Evolutionary conservation across 1,139 yeast genomes (phyloP).

Genomic region (Geotrichum europaeum): DNA sequence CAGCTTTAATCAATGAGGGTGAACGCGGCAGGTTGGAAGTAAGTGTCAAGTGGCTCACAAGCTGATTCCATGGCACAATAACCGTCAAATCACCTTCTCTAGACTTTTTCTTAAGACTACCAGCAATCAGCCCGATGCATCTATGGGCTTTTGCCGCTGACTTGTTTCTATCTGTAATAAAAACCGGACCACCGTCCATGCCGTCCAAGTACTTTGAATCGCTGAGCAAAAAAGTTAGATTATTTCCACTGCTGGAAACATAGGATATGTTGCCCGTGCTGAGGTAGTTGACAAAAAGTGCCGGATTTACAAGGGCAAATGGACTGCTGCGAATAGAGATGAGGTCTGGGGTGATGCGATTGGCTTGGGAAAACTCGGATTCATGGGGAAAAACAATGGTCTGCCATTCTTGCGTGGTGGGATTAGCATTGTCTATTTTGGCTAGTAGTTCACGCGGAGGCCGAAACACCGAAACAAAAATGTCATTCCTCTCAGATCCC

Average conservation of each 20-base stretch:
- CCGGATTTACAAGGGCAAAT: constrained; percentile 53
- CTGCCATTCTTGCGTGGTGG: background rate
- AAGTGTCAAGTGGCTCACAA: constrained; percentile 9
- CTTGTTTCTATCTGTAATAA: constrained; percentile 20
- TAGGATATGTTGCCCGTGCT: constrained; percentile 45
- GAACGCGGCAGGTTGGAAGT: background rate
- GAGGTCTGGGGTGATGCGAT: background rate
- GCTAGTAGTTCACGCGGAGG: constrained; percentile 2
- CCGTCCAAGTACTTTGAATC: constrained; percentile 59
- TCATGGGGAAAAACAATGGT: constrained; percentile 3
- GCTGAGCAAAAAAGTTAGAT: constrained; percentile 37
- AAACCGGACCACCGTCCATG: constrained; percentile 54
- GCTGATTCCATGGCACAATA: constrained; percentile 45
- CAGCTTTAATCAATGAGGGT: background rate
- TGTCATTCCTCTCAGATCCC: background rate
- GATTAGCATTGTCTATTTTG: background rate
- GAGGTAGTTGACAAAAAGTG: constrained; percentile 47
- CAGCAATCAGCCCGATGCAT: constrained; percentile 49
- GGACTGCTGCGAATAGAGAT: constrained; percentile 38
- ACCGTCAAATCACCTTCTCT: constrained; percentile 59
- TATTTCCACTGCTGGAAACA: constrained; percentile 20
- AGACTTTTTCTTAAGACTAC: constrained; percentile 44
- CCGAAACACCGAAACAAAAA: constrained; percentile 9
- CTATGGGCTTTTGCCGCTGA: background rate
- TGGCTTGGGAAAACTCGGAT: background rate